Base-by-base conservation (phyloP, 495 filamentous ascomycete genomes). In the Aspergillus baeticus region DNA sequence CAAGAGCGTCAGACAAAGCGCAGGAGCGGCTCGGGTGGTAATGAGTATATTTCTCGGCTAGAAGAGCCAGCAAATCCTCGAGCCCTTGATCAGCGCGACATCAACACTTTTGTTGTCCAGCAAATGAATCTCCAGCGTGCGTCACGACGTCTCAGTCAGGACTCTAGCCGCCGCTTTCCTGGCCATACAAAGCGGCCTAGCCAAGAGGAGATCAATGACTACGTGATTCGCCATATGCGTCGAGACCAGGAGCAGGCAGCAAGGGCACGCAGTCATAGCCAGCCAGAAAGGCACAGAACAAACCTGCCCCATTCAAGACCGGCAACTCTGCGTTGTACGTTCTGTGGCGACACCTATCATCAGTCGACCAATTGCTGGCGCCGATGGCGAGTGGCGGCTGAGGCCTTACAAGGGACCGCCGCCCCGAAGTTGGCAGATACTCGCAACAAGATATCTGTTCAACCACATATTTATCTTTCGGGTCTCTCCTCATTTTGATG, bases 181-280 rank as follows among this genome's bases (percentile, higher is more conserved):
- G 57, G 64, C 2, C 64, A 70, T 43, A 34, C 22, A 22, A 70
- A 68, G 43, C 54, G 52, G 11, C 67, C 67, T 0, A 70, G 67
- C 45, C 67, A 70, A 46, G 67, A 68, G 38, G 63, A 70, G 48
- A 70, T 70, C 51, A 70, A 70, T 51, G 63, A 67, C 35, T 70
- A 64, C 36, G 67, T 70, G 11, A 55, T 70, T 5, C 60, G 60
- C 5, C 64, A 70, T 47, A 70, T 70, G 68, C 63, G 59, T 11
- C 59, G 56, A 29, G 66, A 70, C 37, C 49, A 67, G 26, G 64
- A 65, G 39, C 46, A 53, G 17, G 61, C 57, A 10, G 63, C 56
- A 18, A 57, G 58, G 17, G 26, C 26, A 4, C 51, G 61, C 53
- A 68, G 65, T 49, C 43, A 61, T 34, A 68, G 65, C 38, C 61